Evolutionary conservation across 805 yeast species (phyloP).

Genomic region (Priceomyces carsonii): DNA sequence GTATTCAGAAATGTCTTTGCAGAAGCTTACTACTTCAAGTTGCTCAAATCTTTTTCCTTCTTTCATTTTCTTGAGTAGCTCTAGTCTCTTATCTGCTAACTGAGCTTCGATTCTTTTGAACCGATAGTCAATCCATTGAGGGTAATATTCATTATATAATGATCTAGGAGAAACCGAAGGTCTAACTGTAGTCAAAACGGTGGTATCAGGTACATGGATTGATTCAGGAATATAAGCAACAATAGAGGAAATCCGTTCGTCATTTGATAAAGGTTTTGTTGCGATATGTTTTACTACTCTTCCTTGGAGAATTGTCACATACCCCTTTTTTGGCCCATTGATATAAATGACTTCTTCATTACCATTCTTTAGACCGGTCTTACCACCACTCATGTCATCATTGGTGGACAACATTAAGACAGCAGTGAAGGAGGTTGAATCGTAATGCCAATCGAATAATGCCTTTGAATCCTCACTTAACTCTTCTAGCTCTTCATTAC

Average conservation of each 20-base stretch:
- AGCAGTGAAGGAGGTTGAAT: conserved; percentile 15
- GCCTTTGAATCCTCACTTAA: conserved; percentile 11
- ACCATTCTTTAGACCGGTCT: conserved; percentile 15
- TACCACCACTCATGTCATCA: conserved; percentile 16
- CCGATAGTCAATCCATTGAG: conserved; percentile 32
- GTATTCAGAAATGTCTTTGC: conserved; percentile 29
- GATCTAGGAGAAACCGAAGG: conserved; percentile 38
- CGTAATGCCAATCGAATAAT: conserved; percentile 18
- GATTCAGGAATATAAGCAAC: conserved; percentile 44
- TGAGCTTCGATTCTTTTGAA: conserved; percentile 25
- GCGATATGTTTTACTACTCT: conserved; percentile 24
- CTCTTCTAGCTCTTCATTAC: too few relatives aligned
- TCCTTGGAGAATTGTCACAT: conserved; percentile 22
- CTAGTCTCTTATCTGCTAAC: conserved; percentile 14
- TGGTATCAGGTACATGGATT: conserved; percentile 33
- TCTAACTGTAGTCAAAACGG: conserved; percentile 43
- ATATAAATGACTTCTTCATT: conserved; percentile 14
- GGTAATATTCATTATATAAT: conserved; percentile 28
- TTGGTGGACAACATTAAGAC: conserved; percentile 16
- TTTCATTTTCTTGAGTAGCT: conserved; percentile 3
- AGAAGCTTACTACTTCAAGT: conserved; percentile 28
- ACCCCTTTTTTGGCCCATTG: conserved; percentile 21
- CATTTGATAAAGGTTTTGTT: conserved; percentile 23
- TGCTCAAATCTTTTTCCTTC: conserved; percentile 34
- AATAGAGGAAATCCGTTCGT: conserved; percentile 46